Evolutionary conservation across 352 stramenopile genomes (phyloP).

Genomic region (Pythium dissimile): DNA sequence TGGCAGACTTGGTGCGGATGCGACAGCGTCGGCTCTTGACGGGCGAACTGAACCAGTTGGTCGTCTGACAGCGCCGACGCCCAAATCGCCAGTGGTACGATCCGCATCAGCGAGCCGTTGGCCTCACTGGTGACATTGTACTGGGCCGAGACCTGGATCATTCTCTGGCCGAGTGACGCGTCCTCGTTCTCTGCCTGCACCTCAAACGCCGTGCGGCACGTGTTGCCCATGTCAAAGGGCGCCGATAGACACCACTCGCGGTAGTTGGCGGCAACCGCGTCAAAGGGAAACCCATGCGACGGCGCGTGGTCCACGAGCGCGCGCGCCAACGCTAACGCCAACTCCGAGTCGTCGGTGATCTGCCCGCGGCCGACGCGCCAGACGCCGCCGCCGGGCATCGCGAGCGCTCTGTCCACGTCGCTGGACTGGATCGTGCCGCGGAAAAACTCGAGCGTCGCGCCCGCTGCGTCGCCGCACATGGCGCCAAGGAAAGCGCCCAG

Average conservation of each 20-base stretch:
- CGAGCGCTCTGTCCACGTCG: conserved; percentile 31
- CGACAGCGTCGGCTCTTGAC: conserved; percentile 42
- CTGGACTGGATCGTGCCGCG: conserved; percentile 23
- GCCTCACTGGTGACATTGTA: conserved; percentile 34
- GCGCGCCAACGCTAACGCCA: conserved; percentile 41
- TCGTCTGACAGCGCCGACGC: conserved; percentile 22
- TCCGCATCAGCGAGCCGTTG: conserved; percentile 56
- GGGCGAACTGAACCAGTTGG: conserved; percentile 29
- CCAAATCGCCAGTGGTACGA: conserved; percentile 46
- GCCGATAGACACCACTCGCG: conserved; percentile 30
- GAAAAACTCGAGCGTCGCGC: conserved; percentile 55
- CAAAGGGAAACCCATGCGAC: conserved; percentile 28
- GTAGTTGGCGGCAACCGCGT: conserved; percentile 40
- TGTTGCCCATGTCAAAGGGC: conserved; percentile 56
- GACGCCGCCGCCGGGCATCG: conserved; percentile 47
- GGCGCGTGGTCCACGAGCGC: conserved; percentile 26
- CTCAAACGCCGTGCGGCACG: conserved; percentile 39
- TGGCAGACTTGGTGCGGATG: conserved; percentile 52
- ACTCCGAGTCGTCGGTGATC: conserved; percentile 66
- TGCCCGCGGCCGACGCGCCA: conserved; percentile 43
- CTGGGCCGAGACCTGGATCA: conserved; percentile 27
- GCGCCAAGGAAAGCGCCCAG: conserved; percentile 47
- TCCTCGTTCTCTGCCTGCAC: conserved; percentile 5
- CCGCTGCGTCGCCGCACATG: conserved; percentile 47
- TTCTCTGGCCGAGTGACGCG: conserved; percentile 19